Evolutionary conservation across 345 rosid species (phyloP).

Genomic region (Salix suchowensis): DNA sequence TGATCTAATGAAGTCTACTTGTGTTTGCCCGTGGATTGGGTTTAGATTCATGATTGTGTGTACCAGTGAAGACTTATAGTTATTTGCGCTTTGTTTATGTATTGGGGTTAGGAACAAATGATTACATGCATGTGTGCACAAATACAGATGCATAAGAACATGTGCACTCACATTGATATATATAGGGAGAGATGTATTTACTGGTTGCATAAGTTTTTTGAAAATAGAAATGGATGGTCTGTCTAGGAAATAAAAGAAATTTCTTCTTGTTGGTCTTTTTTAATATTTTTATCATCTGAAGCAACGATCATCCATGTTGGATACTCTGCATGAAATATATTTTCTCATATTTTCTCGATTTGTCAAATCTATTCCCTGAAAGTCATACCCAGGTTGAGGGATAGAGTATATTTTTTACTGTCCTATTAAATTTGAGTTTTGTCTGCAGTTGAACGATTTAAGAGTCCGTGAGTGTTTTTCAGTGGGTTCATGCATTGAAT

Average conservation of each 20-base stretch:
- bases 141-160: background rate
- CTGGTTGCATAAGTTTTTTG: too few relatives aligned
- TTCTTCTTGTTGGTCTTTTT: background rate
- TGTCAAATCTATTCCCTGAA: background rate
- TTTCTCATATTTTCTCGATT: background rate
- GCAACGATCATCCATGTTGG: background rate
- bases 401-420: background rate
- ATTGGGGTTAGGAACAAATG: constrained; percentile 1
- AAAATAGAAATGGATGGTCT: background rate
- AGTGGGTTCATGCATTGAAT: background rate
- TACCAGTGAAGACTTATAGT: background rate
- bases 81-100: background rate
- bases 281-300: background rate
- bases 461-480: background rate
- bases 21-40: background rate
- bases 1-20: background rate
- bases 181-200: too few relatives aligned
- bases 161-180: background rate
- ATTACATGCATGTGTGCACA: background rate
- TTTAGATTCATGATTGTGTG: background rate
- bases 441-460: background rate
- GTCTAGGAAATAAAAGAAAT: background rate
- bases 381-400: background rate
- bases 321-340: background rate
- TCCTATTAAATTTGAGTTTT: background rate